Percentiles rank a stretch among this genome's conserved stretches.
These are phyloP conservation scores for Daldinia childiae DNA, from an alignment of 495 filamentous ascomycete species.

Conservation along the genomic window DNA sequence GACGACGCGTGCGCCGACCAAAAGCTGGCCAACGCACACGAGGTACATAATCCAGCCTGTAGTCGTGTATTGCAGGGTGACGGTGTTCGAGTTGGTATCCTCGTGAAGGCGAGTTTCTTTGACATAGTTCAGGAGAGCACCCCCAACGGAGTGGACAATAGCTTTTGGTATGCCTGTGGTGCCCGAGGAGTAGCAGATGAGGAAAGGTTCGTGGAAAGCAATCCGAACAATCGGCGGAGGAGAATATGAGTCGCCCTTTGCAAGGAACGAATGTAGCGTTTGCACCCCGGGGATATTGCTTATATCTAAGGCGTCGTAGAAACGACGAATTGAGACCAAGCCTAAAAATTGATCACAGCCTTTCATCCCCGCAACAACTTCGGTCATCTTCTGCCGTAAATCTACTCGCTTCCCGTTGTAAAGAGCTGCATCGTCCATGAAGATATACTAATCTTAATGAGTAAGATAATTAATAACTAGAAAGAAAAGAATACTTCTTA, in stretches of 20 bases:
- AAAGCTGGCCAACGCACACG: constrained; percentile 60
- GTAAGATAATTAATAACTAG: not conserved
- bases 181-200: constrained; percentile 76
- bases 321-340: constrained; percentile 72
- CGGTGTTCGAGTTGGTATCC: constrained; percentile 57
- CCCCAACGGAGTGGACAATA: constrained; percentile 76
- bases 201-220: constrained; percentile 73
- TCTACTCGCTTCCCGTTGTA: constrained; percentile 83
- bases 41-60: constrained; percentile 92
- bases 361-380: constrained; percentile 69
- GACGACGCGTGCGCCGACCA: constrained; percentile 65
- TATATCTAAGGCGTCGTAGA: constrained; percentile 67
- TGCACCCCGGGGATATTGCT: constrained; percentile 61
- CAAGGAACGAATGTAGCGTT: constrained; percentile 64
- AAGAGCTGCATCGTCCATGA: constrained; percentile 79
- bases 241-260: constrained; percentile 48
- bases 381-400: constrained; percentile 73
- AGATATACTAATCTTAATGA: constrained; percentile 61
- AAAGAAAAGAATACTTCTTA: constrained; percentile 15
- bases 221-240: constrained; percentile 66
- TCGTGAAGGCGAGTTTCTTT: constrained; percentile 73
- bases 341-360: constrained; percentile 68
- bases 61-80: constrained; percentile 67
- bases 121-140: constrained; percentile 62
- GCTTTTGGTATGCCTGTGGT: constrained; percentile 80